Base-by-base conservation (phyloP, 495 filamentous ascomycete species). In the Amphirosellinia nigrospora region DNA sequence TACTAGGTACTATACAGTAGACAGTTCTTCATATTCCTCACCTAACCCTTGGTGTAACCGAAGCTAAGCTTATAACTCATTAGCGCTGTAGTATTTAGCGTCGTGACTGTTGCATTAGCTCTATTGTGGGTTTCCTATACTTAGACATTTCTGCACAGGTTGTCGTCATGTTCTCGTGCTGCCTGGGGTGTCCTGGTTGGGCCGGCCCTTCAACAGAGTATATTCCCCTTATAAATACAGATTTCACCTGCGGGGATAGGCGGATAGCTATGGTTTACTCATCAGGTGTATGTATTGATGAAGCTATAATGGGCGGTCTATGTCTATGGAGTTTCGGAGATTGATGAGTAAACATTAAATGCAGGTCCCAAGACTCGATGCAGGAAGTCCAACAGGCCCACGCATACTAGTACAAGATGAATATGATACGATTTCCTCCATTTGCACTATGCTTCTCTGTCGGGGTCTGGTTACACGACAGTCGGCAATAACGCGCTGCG, bases 261-360 rank as follows among this genome's bases (percentile, higher is more conserved):
- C 13, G 13, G 50, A 9, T 30, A 16, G 26, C 13, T 53, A 13
- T 30, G 5, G 1, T 30, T 3, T 4, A 3, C 26, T 30, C 26
- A 5, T 30, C 0, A 30, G 13, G 11, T 26, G 30, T n/a, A n/a
- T n/a, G n/a, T 53, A 30, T 53, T 52, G 26, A 30, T 30, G 26
- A 30, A 30, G 26, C 6, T 53, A 26, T 16, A 16, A 2, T 30
- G 13, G 11, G 26, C 50, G 30, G 11, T 21, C 8, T 8, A 38
- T 9, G 0, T 28, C 23, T 36, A 30, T 34, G 61, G 61, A 64
- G 61, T 64, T 21, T 36, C 41, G 59, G 61, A 50, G 61, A 46
- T 46, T 10, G 61, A 46, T 50, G 28, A 64, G 41, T 64, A 50
- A 64, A 48, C 41, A 64, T 64, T 21, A 36, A 36, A 48, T 30